Evolutionary conservation across 805 yeast species (phyloP).

Genomic region (Zygoascus tannicola): DNA sequence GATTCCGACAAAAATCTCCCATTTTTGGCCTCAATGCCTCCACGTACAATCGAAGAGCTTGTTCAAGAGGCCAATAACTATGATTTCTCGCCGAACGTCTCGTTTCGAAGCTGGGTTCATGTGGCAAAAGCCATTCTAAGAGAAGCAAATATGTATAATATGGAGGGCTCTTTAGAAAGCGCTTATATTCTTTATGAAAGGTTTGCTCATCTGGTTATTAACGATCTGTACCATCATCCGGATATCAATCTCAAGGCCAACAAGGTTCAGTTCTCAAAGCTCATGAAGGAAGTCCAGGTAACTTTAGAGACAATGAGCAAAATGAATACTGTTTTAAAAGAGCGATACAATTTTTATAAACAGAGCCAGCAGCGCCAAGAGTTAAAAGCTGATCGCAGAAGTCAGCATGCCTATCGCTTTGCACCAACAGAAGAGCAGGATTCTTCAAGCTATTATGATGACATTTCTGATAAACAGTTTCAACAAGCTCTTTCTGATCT

Average conservation of each 20-base stretch:
- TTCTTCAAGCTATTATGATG: neutral
- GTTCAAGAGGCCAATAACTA: slow-evolving; percentile 43
- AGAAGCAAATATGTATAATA: slow-evolving; percentile 38
- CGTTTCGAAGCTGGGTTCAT: slow-evolving; percentile 47
- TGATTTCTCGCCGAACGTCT: slow-evolving; percentile 42
- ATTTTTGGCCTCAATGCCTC: slow-evolving; percentile 7
- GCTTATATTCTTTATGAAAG: slow-evolving; percentile 50
- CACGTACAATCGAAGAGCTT: slow-evolving; percentile 25
- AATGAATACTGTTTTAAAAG: slow-evolving; percentile 18
- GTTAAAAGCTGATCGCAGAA: neutral
- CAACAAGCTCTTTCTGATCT: slow-evolving; percentile 1
- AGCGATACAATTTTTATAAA: slow-evolving; percentile 11
- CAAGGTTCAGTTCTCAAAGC: slow-evolving; percentile 15
- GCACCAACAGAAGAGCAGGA: neutral
- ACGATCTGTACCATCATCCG: slow-evolving; percentile 40
- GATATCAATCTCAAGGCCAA: slow-evolving; percentile 25
- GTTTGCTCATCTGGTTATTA: slow-evolving; percentile 48
- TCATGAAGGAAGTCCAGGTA: slow-evolving; percentile 17
- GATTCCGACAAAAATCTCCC: no score
- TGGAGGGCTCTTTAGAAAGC: slow-evolving; percentile 36
- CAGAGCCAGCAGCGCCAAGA: slow-evolving; percentile 1
- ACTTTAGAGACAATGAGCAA: slow-evolving; percentile 23
- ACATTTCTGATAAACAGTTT: neutral
- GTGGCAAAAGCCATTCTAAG: slow-evolving; percentile 38
- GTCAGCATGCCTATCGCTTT: neutral